phyloP scores from a whole-genome alignment of 805 yeast species.

The Candida nonsorbophila region DNA sequence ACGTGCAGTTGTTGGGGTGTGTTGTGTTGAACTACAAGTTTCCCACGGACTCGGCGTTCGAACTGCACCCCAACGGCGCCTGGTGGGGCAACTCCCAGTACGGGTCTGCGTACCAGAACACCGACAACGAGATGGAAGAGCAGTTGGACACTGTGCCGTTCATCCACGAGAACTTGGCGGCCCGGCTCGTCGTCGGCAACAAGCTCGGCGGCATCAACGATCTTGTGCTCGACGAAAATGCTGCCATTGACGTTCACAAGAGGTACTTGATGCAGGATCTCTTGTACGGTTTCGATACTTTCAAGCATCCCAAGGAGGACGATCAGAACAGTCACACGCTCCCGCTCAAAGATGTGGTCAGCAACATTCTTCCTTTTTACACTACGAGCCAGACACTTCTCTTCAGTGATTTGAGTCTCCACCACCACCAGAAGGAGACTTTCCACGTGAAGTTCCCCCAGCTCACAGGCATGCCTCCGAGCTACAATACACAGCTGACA shows the following conservation, averaged over 20 bases:
- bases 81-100: conserved; percentile 38
- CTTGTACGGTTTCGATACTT: conserved; percentile 24
- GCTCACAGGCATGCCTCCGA: conserved; percentile 28
- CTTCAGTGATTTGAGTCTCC: conserved; percentile 25
- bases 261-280: conserved; percentile 30
- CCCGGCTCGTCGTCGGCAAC: conserved; percentile 23
- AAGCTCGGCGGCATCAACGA: conserved; percentile 34
- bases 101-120: conserved; percentile 17
- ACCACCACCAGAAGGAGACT: conserved; percentile 11
- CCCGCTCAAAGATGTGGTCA: conserved; percentile 20
- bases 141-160: conserved; percentile 8
- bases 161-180: conserved; percentile 6
- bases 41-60: conserved; percentile 11
- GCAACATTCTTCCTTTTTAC: conserved; percentile 33
- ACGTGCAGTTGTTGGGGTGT: conserved; percentile 35
- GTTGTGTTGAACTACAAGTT: conserved; percentile 33
- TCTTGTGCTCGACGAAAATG: conserved; percentile 15
- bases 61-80: conserved; percentile 9
- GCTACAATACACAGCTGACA: conserved; percentile 37
- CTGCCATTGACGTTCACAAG: conserved; percentile 13
- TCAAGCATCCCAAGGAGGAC: conserved; percentile 4
- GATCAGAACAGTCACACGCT: conserved; percentile 6
- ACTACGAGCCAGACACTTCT: conserved; percentile 33
- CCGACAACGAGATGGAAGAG: conserved; percentile 13
- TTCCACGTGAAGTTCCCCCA: conserved; percentile 20